These are phyloP conservation scores for Trypanosoma caninum DNA, from an alignment of 208 protist species.

Conservation along the genomic window DNA sequence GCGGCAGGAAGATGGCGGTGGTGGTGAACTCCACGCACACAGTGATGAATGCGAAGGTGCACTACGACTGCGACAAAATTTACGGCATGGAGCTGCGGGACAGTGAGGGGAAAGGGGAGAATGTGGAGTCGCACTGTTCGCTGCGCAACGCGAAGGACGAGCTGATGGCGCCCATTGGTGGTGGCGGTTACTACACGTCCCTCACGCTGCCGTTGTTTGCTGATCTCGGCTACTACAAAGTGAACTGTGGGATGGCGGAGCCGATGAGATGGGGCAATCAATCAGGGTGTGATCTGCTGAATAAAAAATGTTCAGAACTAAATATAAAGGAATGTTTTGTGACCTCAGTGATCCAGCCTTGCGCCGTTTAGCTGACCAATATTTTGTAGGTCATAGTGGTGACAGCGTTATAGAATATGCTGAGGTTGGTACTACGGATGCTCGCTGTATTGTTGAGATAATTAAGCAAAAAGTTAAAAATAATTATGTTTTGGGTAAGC, in stretches of 20 bases:
- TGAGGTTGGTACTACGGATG: too few relatives aligned
- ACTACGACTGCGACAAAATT: not conserved
- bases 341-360: too few relatives aligned
- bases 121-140: slow-evolving; percentile 26
- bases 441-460: too few relatives aligned
- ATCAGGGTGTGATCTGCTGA: slow-evolving; percentile 24
- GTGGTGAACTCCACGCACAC: not conserved
- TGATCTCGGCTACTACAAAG: slow-evolving; percentile 32
- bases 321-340: too few relatives aligned
- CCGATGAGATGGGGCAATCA: slow-evolving; percentile 30
- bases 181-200: slow-evolving; percentile 26
- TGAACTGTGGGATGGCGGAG: slow-evolving; percentile 29
- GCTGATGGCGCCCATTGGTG: slow-evolving; percentile 21
- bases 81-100: slow-evolving; percentile 35
- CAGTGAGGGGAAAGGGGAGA: slow-evolving; percentile 1
- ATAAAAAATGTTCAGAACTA: slow-evolving; percentile 27
- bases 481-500: too few relatives aligned
- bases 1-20: not conserved
- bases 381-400: too few relatives aligned
- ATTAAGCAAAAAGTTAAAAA: too few relatives aligned
- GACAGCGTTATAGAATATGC: too few relatives aligned
- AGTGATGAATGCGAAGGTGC: not conserved
- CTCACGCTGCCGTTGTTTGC: slow-evolving; percentile 36
- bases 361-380: too few relatives aligned
- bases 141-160: slow-evolving; percentile 33